These are phyloP conservation scores for Diaporthe capsici DNA, from an alignment of 2,329 filamentous ascomycete genomes.

Conservation along the genomic window DNA sequence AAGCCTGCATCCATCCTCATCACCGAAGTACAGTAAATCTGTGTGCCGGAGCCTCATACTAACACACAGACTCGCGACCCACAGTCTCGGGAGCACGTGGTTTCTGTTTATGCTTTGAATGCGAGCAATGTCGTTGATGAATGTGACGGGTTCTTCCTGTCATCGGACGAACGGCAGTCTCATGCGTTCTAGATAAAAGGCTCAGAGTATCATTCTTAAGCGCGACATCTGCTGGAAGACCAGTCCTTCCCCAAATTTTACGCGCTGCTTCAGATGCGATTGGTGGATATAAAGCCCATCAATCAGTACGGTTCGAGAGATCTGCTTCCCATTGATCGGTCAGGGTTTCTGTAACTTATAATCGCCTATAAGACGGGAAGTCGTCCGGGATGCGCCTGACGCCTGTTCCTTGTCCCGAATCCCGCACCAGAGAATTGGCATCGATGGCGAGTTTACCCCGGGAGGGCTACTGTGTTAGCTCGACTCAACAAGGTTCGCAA, in stretches of 20 bases:
- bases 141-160: not conserved
- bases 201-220: not conserved
- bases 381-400: not conserved
- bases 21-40: not conserved
- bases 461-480: not conserved
- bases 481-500: conserved; percentile 14
- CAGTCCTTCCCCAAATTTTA: not conserved
- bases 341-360: conserved; percentile 24
- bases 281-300: conserved; percentile 16
- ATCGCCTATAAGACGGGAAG: conserved; percentile 10
- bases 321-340: not conserved
- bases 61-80: not conserved
- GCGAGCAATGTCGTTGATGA: not conserved
- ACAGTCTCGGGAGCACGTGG: too few relatives aligned
- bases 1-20: not conserved
- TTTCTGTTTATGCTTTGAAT: not conserved
- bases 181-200: not conserved
- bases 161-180: conserved; percentile 22
- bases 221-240: not conserved
- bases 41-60: not conserved
- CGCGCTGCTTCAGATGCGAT: conserved; percentile 9
- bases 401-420: conserved; percentile 14
- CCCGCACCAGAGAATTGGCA: conserved; percentile 27
- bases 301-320: not conserved
- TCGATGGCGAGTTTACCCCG: not conserved